Evolutionary conservation across 73 alveolate genomes (phyloP).

Genomic region (Paramecium caudatum): DNA sequence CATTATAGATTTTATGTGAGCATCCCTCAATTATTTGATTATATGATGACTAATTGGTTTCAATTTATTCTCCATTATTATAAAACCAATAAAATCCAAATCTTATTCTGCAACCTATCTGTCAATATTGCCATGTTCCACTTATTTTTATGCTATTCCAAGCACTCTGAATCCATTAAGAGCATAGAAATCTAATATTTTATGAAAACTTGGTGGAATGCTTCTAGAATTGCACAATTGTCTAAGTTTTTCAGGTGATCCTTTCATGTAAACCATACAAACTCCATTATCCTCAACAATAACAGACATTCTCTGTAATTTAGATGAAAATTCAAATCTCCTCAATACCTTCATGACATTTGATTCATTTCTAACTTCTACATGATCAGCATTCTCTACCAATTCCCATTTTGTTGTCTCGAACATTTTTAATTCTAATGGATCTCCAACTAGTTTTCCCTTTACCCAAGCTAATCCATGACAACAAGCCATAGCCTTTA

Average conservation of each 20-base stretch:
- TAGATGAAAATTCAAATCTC: constrained; percentile 87
- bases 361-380: constrained; percentile 51
- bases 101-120: constrained; percentile 88
- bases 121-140: constrained; percentile 79
- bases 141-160: constrained; percentile 86
- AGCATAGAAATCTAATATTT: constrained; percentile 87
- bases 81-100: constrained; percentile 92
- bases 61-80: constrained; percentile 93
- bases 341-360: constrained; percentile 73
- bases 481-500: constrained; percentile 90
- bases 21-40: constrained; percentile 81
- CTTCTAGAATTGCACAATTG: constrained; percentile 85
- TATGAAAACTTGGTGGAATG: constrained; percentile 88
- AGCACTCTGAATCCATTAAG: constrained; percentile 92
- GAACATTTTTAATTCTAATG: constrained; percentile 97
- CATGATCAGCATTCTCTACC: constrained; percentile 76
- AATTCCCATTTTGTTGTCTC: constrained; percentile 95
- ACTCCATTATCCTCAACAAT: constrained; percentile 74
- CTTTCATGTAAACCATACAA: constrained; percentile 84
- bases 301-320: constrained; percentile 81
- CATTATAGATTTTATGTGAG: constrained; percentile 88
- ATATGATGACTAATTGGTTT: constrained; percentile 91
- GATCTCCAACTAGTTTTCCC: constrained; percentile 96
- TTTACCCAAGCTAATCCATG: constrained; percentile 93
- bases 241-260: constrained; percentile 90